Conservation (phyloP, 352 stramenopile genomes). For the Pythium rishiriense region DNA sequence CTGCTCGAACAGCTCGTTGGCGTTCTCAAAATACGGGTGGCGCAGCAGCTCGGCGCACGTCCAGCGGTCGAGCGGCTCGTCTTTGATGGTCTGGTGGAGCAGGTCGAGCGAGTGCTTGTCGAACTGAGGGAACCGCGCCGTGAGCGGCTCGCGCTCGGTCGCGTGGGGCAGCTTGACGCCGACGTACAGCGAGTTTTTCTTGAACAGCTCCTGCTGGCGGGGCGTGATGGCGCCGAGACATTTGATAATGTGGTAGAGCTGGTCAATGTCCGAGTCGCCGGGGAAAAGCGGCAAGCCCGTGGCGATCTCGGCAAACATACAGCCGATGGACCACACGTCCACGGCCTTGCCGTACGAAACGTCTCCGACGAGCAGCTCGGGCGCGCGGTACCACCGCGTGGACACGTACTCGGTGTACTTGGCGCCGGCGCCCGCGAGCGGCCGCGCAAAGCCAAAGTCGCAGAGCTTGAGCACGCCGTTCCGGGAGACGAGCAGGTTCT, state of each 20-base stretch:
- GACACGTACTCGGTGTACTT: constrained; percentile 91
- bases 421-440: constrained; percentile 57
- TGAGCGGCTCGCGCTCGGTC: constrained; percentile 58
- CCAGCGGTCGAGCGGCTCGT: constrained; percentile 79
- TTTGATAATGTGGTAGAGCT: constrained; percentile 85
- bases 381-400: constrained; percentile 94
- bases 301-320: constrained; percentile 96
- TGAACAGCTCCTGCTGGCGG: constrained; percentile 79
- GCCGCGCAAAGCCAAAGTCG: constrained; percentile 86
- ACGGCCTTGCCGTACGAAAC: constrained; percentile 95
- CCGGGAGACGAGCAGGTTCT: constrained; percentile 93
- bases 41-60: constrained; percentile 75
- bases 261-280: constrained; percentile 96
- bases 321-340: constrained; percentile 97
- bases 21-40: constrained; percentile 72
- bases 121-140: constrained; percentile 63
- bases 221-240: constrained; percentile 72
- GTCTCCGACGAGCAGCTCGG: constrained; percentile 90
- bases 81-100: constrained; percentile 68
- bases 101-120: constrained; percentile 71
- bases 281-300: constrained; percentile 95
- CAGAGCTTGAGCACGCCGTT: constrained; percentile 95
- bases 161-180: constrained; percentile 73
- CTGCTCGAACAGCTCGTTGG: constrained; percentile 51
- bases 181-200: constrained; percentile 80